Conservation (phyloP, 805 yeast genomes). For the Torulaspora gathmanii region DNA sequence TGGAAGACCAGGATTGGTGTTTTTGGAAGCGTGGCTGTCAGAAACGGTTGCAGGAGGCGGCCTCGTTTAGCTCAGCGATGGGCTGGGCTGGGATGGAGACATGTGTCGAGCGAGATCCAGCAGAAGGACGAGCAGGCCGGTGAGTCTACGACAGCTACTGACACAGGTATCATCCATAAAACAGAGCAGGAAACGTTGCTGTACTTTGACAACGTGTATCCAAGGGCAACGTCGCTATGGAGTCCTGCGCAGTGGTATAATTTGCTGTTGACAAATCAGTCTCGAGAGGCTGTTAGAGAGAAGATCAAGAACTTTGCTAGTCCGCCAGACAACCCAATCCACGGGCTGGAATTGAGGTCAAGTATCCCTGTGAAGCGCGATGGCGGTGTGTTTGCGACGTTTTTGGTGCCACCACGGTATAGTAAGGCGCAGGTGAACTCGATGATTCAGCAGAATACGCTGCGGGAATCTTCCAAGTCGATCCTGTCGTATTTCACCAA, state of each 20-base stretch:
- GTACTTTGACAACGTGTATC: constrained; percentile 54
- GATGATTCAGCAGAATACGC: constrained; percentile 46
- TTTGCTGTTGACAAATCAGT: constrained; percentile 35
- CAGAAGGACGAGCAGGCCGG: constrained; percentile 47
- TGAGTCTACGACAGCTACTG: constrained; percentile 50
- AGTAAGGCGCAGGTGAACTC: constrained; percentile 51
- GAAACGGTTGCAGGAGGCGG: not conserved
- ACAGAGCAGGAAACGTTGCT: constrained; percentile 47
- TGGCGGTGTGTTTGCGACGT: constrained; percentile 90
- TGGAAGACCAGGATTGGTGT: not conserved
- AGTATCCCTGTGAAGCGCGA: constrained; percentile 73
- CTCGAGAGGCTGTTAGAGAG: constrained; percentile 39
- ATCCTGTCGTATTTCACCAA: constrained; percentile 41
- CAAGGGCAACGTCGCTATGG: constrained; percentile 43
- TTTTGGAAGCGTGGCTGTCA: not conserved
- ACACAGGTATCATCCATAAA: constrained; percentile 54
- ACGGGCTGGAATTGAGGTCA: constrained; percentile 47
- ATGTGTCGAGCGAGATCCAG: constrained; percentile 39
- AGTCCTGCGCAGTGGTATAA: constrained; percentile 45
- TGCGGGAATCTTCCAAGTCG: constrained; percentile 37
- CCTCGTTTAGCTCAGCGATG: not conserved
- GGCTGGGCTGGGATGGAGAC: constrained; percentile 20
- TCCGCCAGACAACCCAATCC: constrained; percentile 37
- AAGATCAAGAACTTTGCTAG: constrained; percentile 40
- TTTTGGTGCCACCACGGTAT: constrained; percentile 51